phyloP scores from a whole-genome alignment of 139 green algal species.

The Mychonastes homosphaera region DNA sequence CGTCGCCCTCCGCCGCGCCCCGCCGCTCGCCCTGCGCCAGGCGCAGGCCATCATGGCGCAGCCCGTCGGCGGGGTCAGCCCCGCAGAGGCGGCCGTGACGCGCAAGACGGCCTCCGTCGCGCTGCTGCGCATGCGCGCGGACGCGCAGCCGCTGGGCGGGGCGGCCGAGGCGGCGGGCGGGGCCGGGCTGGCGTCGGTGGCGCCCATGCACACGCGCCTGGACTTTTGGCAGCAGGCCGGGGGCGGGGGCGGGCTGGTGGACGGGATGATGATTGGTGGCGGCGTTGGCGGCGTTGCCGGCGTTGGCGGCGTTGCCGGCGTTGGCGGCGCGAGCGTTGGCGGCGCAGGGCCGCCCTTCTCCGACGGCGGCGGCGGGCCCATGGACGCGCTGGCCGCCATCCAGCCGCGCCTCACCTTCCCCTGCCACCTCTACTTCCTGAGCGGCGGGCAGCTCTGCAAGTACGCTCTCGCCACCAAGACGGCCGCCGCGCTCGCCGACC shows the following conservation, averaged over 20 bases:
- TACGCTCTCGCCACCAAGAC: constrained; percentile 20
- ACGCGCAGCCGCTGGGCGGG: neutral
- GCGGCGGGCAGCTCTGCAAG: constrained; percentile 21
- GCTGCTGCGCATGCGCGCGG: constrained; percentile 17
- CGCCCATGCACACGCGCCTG: constrained; percentile 20
- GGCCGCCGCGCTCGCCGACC: constrained; percentile 3
- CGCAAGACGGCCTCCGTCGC: constrained; percentile 17
- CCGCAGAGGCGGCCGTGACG: constrained; percentile 12
- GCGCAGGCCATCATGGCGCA: constrained; percentile 6
- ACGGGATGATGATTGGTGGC: neutral
- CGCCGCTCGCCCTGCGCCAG: constrained; percentile 11
- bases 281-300: neutral
- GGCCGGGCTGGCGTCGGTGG: too few relatives aligned
- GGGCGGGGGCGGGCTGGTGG: too few relatives aligned
- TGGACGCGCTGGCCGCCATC: neutral
- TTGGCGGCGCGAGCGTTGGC: neutral
- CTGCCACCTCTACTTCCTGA: constrained; percentile 31
- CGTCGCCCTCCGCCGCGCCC: constrained; percentile 20
- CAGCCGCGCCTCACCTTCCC: constrained; percentile 18
- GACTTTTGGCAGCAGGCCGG: constrained; percentile 15
- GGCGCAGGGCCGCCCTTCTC: too few relatives aligned
- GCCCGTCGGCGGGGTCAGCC: constrained; percentile 2
- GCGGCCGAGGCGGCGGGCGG: neutral
- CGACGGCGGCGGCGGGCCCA: too few relatives aligned
- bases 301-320: neutral